phyloP scores from a whole-genome alignment of 345 rosid genomes.

The Salix brachista region DNA sequence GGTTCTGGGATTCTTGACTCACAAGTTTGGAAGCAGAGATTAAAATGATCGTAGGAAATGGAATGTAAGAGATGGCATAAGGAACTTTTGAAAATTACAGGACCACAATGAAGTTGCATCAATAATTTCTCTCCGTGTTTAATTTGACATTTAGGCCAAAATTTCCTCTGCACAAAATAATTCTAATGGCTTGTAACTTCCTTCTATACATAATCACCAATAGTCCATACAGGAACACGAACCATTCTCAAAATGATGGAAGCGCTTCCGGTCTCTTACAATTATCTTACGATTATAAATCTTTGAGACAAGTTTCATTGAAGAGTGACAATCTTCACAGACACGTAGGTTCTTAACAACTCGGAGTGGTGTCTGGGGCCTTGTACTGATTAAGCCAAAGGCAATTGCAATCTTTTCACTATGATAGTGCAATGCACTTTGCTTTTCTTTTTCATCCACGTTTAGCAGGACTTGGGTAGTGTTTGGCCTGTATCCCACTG shows the following conservation, averaged over 20 bases:
- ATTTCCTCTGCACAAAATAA: no score
- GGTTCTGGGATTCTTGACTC: constrained; percentile 9
- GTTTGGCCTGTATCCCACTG: constrained; percentile 49
- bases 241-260: constrained; percentile 69
- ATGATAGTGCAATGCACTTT: constrained; percentile 44
- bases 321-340: constrained; percentile 72
- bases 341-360: constrained; percentile 62
- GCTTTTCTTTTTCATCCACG: constrained; percentile 54
- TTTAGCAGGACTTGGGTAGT: constrained; percentile 52
- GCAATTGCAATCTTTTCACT: constrained; percentile 73
- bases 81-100: no score
- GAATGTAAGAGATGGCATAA: no score
- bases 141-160: no score
- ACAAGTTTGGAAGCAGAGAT: constrained; percentile 21
- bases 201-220: neutral
- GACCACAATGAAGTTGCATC: no score
- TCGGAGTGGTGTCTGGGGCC: constrained; percentile 37
- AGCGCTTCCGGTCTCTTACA: constrained; percentile 60
- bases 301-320: constrained; percentile 57
- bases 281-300: constrained; percentile 45
- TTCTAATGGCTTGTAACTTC: no score
- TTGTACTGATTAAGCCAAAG: constrained; percentile 59
- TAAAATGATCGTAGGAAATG: neutral
- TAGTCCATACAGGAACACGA: constrained; percentile 62
- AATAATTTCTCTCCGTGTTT: no score